Evolutionary conservation across 1,284 basidiomycete genomes (phyloP).

Genomic region (Tilletia setariae): DNA sequence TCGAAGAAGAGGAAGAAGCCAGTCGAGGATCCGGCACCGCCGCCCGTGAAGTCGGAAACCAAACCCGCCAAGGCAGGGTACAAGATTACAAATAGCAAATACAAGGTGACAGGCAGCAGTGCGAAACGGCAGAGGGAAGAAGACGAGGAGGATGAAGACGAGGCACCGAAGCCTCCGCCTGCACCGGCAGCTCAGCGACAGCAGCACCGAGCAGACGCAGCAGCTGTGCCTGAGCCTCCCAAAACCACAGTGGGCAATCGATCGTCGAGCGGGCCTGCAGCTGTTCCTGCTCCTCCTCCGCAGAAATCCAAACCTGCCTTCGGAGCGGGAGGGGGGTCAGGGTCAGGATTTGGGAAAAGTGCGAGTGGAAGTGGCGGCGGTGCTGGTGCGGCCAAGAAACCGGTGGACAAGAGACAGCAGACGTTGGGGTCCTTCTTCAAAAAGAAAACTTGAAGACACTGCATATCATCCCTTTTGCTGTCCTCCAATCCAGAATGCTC

Average conservation of each 20-base stretch:
- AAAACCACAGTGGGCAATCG: neutral
- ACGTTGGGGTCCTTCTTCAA: slow-evolving; percentile 39
- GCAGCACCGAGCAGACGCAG: neutral
- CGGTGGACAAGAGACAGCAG: slow-evolving; percentile 38
- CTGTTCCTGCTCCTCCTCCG: neutral
- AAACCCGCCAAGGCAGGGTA: too few species aligned
- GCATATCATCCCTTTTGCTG: neutral
- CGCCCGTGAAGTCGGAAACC: slow-evolving; percentile 6
- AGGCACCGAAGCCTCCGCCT: slow-evolving; percentile 15
- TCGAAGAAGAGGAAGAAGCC: slow-evolving; percentile 8
- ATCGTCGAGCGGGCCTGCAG: neutral
- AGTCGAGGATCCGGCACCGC: slow-evolving; percentile 12
- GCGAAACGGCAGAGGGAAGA: too few species aligned
- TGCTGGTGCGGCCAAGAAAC: slow-evolving; percentile 14
- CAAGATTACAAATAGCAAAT: too few species aligned
- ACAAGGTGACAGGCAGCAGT: too few species aligned
- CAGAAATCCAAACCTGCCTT: slow-evolving; percentile 20
- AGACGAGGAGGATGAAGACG: slow-evolving; percentile 34
- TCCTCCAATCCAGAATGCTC: neutral
- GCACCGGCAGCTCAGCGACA: neutral
- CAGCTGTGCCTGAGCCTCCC: neutral
- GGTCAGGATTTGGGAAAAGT: slow-evolving; percentile 11
- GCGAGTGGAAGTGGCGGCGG: slow-evolving; percentile 16
- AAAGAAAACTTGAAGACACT: slow-evolving; percentile 22
- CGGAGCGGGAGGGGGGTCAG: neutral